A percentile compares a stretch with the other conserved stretches of the same genome.
Conservation (phyloP, 192 early-diverging fungal genomes). For the Pilobolus umbonatus region DNA sequence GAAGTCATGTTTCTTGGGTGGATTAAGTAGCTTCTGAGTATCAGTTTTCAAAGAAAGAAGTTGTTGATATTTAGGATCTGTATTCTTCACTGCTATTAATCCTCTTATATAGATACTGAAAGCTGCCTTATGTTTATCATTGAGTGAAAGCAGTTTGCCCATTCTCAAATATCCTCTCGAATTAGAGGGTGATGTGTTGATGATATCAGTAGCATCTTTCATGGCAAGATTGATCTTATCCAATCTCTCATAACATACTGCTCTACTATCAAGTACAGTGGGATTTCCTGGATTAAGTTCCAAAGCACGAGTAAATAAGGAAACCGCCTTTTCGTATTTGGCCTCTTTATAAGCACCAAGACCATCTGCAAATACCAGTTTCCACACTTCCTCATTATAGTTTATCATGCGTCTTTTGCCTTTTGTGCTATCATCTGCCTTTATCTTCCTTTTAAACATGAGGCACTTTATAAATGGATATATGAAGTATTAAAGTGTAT, state of each 20-base stretch:
- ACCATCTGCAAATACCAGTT: neutral
- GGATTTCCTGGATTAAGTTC: neutral
- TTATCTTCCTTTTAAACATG: no score
- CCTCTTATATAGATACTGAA: constrained; percentile 4
- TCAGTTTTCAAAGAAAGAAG: neutral
- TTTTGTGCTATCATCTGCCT: no score
- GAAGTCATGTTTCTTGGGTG: neutral
- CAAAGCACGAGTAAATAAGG: constrained; percentile 4
- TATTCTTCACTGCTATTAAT: neutral
- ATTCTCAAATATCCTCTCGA: constrained; percentile 11
- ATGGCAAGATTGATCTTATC: neutral
- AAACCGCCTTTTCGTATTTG: neutral
- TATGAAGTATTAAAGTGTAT: no score
- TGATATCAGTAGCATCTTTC: neutral
- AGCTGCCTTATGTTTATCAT: neutral
- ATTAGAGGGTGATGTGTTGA: neutral
- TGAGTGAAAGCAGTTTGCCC: neutral
- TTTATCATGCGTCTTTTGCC: no score
- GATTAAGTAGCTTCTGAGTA: neutral
- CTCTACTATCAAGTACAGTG: constrained; percentile 8
- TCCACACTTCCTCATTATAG: neutral
- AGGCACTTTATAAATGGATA: no score
- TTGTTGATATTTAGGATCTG: neutral
- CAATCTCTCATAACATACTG: neutral
- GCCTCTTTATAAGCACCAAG: neutral